Percentiles rank a stretch among this genome's conserved stretches.
These are phyloP conservation scores for Hericium erinaceus DNA, from an alignment of 768 basidiomycete species.

Conservation along the genomic window DNA sequence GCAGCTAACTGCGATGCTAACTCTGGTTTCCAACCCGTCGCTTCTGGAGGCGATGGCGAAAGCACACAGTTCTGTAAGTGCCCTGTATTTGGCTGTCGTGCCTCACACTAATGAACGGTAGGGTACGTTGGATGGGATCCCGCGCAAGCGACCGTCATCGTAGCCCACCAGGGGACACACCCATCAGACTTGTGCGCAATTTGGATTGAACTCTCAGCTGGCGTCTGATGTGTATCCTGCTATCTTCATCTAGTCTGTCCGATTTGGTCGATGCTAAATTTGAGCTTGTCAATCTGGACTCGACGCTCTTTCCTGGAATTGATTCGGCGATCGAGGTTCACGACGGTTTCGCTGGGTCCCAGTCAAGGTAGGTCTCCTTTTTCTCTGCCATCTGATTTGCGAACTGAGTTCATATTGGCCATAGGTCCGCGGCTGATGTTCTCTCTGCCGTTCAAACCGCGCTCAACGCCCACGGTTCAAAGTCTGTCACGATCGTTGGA, in stretches of 20 bases:
- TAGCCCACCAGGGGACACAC: conserved; percentile 53
- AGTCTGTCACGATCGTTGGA: conserved; percentile 31
- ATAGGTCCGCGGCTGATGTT: conserved; percentile 29
- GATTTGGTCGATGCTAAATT: conserved; percentile 41
- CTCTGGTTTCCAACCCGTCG: conserved; percentile 30
- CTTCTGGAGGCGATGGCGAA: conserved; percentile 33
- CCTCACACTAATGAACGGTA: neutral
- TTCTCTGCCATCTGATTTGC: conserved; percentile 14
- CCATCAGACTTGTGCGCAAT: conserved; percentile 37
- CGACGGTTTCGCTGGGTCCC: conserved; percentile 42
- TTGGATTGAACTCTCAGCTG: neutral
- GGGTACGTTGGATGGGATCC: conserved; percentile 43
- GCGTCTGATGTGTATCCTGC: neutral
- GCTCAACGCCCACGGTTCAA: conserved; percentile 25
- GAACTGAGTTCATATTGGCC: conserved; percentile 21
- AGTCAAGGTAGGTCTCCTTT: conserved; percentile 25
- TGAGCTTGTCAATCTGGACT: conserved; percentile 23
- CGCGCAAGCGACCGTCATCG: conserved; percentile 37
- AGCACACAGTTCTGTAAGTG: conserved; percentile 27
- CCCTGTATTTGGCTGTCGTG: neutral
- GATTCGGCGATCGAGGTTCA: conserved; percentile 34
- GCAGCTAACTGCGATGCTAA: conserved; percentile 33
- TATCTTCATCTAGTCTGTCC: conserved; percentile 26
- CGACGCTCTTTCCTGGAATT: conserved; percentile 46
- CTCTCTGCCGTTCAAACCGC: conserved; percentile 29